Percentiles rank a stretch among this genome's conserved stretches.
These are phyloP conservation scores for Cercospora zeina DNA, from an alignment of 2,329 filamentous ascomycete genomes.

Conservation along the genomic window DNA sequence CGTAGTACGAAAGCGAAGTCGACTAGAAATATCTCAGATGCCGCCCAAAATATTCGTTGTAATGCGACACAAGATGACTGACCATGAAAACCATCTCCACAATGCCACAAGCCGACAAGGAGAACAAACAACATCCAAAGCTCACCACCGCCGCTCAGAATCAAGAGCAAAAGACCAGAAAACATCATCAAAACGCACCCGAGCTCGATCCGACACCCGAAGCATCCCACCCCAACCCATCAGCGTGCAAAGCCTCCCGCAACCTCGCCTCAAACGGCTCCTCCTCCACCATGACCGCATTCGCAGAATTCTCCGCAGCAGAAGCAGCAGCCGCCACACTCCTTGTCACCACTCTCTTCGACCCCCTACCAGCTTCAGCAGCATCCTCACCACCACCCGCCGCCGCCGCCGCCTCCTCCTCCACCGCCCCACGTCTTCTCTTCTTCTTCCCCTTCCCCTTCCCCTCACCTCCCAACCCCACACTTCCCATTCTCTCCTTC, in stretches of 20 bases:
- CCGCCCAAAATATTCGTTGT: background rate
- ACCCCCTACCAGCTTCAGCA: background rate
- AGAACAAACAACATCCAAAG: background rate
- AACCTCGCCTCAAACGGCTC: constrained; percentile 3
- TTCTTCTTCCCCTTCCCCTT: constrained; percentile 9
- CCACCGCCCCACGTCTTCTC: background rate
- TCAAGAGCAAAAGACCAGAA: background rate
- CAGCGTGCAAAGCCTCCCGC: constrained; percentile 5
- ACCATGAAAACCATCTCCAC: background rate
- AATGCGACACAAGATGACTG: background rate
- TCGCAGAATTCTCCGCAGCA: background rate
- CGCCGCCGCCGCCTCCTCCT: background rate
- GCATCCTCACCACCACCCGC: background rate
- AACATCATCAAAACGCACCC: background rate
- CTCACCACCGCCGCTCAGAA: background rate
- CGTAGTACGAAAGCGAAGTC: no score
- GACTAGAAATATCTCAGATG: background rate
- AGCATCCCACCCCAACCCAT: background rate
- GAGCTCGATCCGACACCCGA: background rate
- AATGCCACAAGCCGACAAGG: background rate
- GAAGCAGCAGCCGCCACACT: background rate
- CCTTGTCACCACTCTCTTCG: background rate
- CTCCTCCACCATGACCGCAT: background rate
- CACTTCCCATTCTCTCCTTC: constrained; percentile 18
- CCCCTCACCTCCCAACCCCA: constrained; percentile 4